Evolutionary conservation across 306 rosid species (phyloP).

Genomic region (Fragaria nilgerrensis): DNA sequence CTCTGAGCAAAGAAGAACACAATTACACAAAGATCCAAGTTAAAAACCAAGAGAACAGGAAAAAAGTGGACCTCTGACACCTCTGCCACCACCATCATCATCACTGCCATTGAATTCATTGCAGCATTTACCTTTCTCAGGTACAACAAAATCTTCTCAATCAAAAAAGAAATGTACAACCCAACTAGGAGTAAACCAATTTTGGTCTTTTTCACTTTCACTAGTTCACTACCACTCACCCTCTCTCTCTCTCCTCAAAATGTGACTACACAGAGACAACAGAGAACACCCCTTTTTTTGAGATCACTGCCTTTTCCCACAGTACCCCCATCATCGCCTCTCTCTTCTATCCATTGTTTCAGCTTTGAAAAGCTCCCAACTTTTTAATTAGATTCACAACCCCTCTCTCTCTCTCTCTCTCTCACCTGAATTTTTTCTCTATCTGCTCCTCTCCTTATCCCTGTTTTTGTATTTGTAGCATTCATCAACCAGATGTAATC

Average conservation of each 20-base stretch:
- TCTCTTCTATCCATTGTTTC: not conserved
- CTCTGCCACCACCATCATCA: not conserved
- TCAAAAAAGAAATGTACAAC: not conserved
- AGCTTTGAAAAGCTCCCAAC: not conserved
- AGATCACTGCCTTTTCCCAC: not conserved
- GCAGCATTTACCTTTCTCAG: not conserved
- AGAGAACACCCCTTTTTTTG: not conserved
- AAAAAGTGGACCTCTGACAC: not conserved
- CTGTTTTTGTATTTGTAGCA: not conserved
- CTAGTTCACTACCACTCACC: not conserved
- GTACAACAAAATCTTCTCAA: not conserved
- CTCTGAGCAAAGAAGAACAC: conserved; percentile 16
- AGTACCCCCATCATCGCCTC: not conserved
- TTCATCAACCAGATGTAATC: not conserved
- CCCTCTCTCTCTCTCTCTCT: not conserved
- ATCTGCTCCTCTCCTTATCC: not conserved
- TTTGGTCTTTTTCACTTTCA: not conserved
- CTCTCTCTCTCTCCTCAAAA: not conserved
- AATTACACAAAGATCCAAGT: conserved; percentile 25
- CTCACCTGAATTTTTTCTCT: not conserved
- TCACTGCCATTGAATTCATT: conserved; percentile 1
- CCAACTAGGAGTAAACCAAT: not conserved
- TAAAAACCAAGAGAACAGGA: not conserved
- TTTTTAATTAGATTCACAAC: not conserved
- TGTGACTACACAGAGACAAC: not conserved